phyloP scores from a whole-genome alignment of 345 rosid genomes.

The Stellera chamaejasme region DNA sequence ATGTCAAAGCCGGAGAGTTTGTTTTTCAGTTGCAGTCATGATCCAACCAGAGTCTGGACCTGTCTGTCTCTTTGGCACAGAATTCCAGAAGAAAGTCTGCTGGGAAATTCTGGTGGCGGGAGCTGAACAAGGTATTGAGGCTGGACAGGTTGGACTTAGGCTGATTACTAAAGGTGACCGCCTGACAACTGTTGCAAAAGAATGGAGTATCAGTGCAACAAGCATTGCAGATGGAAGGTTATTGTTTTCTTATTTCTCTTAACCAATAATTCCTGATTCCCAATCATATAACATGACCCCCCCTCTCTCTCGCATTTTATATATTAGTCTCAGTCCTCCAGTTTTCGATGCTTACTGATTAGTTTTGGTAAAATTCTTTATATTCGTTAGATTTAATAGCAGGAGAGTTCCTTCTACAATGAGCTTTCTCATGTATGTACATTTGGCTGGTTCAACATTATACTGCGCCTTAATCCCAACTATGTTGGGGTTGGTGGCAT shows the following conservation, averaged over 20 bases:
- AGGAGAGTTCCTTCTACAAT: too few species aligned
- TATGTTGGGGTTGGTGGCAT: too few species aligned
- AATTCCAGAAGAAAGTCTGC: constrained; percentile 85
- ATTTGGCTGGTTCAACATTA: too few species aligned
- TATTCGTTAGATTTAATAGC: too few species aligned
- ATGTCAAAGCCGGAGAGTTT: constrained; percentile 76
- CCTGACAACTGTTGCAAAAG: constrained; percentile 83
- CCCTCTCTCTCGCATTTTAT: too few species aligned
- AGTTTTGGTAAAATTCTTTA: too few species aligned
- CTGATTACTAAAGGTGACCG: constrained; percentile 89
- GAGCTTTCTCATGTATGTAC: too few species aligned
- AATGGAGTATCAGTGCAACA: constrained; percentile 98
- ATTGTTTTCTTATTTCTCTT: constrained; percentile 7
- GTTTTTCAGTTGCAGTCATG: constrained; percentile 84
- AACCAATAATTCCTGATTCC: neutral
- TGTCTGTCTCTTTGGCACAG: constrained; percentile 94
- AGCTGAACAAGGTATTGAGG: constrained; percentile 99
- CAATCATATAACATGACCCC: neutral
- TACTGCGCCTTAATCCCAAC: too few species aligned
- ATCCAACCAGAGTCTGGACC: constrained; percentile 99
- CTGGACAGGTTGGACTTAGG: constrained; percentile 98
- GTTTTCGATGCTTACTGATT: too few species aligned
- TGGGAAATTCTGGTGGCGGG: constrained; percentile 99
- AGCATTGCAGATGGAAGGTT: constrained; percentile 99
- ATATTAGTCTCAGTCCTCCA: too few species aligned